Conservation (phyloP, 2,329 filamentous ascomycete species). For the Xylariaceae sp. region DNA sequence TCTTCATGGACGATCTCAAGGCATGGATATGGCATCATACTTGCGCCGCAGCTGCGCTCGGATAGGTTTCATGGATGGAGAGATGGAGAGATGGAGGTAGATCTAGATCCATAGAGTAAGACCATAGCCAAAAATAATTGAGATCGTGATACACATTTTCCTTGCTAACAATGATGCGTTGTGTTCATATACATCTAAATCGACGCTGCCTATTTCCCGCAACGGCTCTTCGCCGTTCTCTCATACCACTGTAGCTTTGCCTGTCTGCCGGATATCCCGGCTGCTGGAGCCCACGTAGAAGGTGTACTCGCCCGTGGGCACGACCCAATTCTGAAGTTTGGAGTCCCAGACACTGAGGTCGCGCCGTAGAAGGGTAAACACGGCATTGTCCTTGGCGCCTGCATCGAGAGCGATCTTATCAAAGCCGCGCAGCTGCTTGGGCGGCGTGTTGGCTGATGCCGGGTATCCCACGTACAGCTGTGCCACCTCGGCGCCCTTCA, state of each 20-base stretch:
- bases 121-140: no score
- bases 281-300: slow-evolving; percentile 55
- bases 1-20: no score
- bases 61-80: no score
- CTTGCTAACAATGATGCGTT: no score
- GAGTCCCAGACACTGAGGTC: slow-evolving; percentile 72
- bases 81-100: no score
- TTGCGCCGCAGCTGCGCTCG: no score
- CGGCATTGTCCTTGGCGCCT: slow-evolving; percentile 55
- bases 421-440: slow-evolving; percentile 67
- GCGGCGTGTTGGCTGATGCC: slow-evolving; percentile 46
- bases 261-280: slow-evolving; percentile 52
- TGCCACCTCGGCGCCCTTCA: slow-evolving; percentile 68
- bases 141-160: no score
- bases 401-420: slow-evolving; percentile 61
- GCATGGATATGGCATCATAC: no score
- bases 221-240: background rate
- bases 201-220: no score
- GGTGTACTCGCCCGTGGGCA: slow-evolving; percentile 44
- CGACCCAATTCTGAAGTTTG: slow-evolving; percentile 63
- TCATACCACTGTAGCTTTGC: slow-evolving; percentile 39
- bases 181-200: no score
- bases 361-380: slow-evolving; percentile 61
- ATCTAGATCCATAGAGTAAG: no score
- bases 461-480: slow-evolving; percentile 64